Conservation (phyloP, 768 basidiomycete species). For the Lentinula lateritia region DNA sequence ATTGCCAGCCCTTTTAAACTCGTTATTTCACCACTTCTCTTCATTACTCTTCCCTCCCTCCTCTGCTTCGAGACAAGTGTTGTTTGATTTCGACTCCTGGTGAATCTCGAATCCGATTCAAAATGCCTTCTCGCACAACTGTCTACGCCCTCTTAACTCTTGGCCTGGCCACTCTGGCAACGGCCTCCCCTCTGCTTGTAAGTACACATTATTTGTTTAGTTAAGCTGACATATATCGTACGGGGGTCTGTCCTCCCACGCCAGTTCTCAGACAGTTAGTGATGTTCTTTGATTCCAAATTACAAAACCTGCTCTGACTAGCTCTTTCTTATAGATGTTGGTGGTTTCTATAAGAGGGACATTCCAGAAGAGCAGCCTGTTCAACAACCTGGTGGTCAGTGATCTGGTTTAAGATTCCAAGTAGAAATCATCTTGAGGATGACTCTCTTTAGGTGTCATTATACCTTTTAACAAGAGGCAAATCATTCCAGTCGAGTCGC, state of each 20-base stretch:
- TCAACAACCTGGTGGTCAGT: constrained; percentile 2
- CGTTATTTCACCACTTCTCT: constrained; percentile 9
- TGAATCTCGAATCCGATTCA: background rate
- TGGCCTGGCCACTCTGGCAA: constrained; percentile 37
- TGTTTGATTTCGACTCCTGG: constrained; percentile 7
- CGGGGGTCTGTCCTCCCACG: constrained; percentile 17
- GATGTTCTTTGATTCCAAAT: background rate
- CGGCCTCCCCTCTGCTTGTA: constrained; percentile 35
- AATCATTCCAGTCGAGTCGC: constrained; percentile 21
- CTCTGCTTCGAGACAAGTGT: background rate
- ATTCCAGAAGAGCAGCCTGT: background rate
- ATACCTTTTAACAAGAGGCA: background rate
- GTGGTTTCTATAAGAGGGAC: constrained; percentile 21
- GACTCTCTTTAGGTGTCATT: background rate
- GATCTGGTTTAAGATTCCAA: background rate
- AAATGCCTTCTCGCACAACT: constrained; percentile 42
- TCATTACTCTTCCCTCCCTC: constrained; percentile 8
- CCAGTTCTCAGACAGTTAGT: constrained; percentile 16
- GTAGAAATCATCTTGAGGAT: background rate
- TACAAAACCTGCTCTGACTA: too few relatives aligned
- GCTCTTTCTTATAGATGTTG: constrained; percentile 25
- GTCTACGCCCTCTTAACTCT: constrained; percentile 31
- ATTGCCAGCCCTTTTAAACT: background rate
- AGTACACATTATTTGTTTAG: constrained; percentile 11
- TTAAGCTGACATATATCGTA: constrained; percentile 12